Evolutionary conservation across 2,329 filamentous ascomycete species (phyloP), one percentile per base, ranked within the genome.

Genomic region (Aspergillus ochraceoroseus): DNA sequence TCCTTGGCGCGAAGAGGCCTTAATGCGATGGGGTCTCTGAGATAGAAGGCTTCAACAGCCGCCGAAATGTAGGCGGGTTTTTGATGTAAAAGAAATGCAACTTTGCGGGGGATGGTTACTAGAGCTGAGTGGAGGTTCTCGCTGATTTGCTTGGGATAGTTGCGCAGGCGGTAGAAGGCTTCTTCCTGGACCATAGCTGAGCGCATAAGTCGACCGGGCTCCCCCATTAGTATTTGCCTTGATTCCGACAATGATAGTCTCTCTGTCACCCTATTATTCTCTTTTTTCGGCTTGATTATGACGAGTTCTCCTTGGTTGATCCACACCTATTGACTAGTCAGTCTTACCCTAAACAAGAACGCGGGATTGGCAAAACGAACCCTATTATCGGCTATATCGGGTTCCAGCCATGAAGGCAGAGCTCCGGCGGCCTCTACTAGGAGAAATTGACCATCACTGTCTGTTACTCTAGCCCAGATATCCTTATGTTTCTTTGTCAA

Each of bases 371-470:
- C 6, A 23, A 11, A 4, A 52, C 64, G 54, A 53, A 76, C 77
- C 41, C 92, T 77, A 61, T 95, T 85, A 49, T 83, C 78, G 48
- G 94, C 88, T 26, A 90, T 83, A 49, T 95, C 89, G 0, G 92
- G 92, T 52, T 83, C 95, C 17, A 98, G 68, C 94, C 92, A 98
- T 46, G 77, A 80, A 2, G 92, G 92, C 2, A 95, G 70, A 9
- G 83, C 81, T 51, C 86, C 88, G 18, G 94, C 90, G 19, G 90
- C 92, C 69, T 98, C 92, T 41, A 95, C 83, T 12, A 98, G 79
- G 34, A 98, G 75, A 55, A 98, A 98, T 60, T 98, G 89, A 54
- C 94, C 94, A 65, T 96, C 92, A 33, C 81, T 83, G 62, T 98
- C 92, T 44, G 78, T 81, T 3, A 94, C 75, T 33, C 85, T 81